phyloP scores from a whole-genome alignment of 495 filamentous ascomycete genomes.

The Bathelium albidoporum region DNA sequence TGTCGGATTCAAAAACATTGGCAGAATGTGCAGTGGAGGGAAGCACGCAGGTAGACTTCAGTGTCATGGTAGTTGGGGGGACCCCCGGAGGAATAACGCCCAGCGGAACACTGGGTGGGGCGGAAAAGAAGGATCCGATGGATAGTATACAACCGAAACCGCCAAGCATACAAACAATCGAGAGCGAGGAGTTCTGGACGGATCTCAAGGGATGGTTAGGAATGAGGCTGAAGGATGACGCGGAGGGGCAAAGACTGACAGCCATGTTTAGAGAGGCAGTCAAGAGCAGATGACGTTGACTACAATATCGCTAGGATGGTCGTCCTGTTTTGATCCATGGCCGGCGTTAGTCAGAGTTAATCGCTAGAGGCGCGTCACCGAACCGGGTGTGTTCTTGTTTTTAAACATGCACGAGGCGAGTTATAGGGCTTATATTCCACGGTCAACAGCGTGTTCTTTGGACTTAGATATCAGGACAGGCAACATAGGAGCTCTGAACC shows the following conservation, averaged over 20 bases:
- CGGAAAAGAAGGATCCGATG: slow-evolving; percentile 21
- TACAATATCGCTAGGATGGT: background rate
- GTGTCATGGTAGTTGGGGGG: slow-evolving; percentile 77
- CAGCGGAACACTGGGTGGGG: slow-evolving; percentile 27
- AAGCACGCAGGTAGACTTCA: slow-evolving; percentile 53
- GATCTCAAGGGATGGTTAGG: slow-evolving; percentile 74
- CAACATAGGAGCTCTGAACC: no score
- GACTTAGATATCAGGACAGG: no score
- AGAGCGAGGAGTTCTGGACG: slow-evolving; percentile 71
- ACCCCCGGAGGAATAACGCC: slow-evolving; percentile 23
- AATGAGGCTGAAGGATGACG: slow-evolving; percentile 65
- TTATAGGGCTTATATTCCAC: no score
- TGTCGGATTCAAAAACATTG: slow-evolving; percentile 56
- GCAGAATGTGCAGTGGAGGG: slow-evolving; percentile 41
- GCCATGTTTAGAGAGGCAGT: slow-evolving; percentile 54
- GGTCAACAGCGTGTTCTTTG: no score
- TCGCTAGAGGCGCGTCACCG: no score
- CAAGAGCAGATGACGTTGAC: background rate
- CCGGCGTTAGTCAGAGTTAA: no score
- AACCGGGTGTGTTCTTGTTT: background rate
- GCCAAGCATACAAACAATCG: slow-evolving; percentile 42
- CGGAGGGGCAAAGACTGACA: slow-evolving; percentile 51
- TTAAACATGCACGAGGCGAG: no score
- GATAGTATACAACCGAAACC: slow-evolving; percentile 18
- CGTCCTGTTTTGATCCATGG: no score